These are phyloP conservation scores for Xylaria sp. DNA, from an alignment of 2,329 filamentous ascomycete species.

Conservation along the genomic window DNA sequence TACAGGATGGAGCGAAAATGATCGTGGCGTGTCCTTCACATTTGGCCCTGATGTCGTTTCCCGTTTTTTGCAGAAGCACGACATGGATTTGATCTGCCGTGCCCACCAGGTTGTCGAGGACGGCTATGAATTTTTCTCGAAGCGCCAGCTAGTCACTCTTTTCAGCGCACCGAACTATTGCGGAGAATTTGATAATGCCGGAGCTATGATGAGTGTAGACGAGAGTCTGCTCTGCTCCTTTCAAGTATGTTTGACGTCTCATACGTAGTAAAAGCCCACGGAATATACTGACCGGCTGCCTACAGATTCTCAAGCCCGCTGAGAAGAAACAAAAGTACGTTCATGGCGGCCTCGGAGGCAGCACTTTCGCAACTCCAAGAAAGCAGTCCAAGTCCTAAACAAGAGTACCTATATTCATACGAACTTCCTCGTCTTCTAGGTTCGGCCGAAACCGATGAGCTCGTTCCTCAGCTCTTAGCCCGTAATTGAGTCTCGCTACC, in stretches of 20 bases:
- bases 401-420: slow-evolving; percentile 77
- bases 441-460: slow-evolving; percentile 89
- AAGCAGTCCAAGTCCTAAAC: slow-evolving; percentile 74
- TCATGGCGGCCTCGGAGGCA: slow-evolving; percentile 76
- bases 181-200: slow-evolving; percentile 98
- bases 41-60: slow-evolving; percentile 98
- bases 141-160: slow-evolving; percentile 94
- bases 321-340: slow-evolving; percentile 99
- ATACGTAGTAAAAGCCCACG: too few species aligned
- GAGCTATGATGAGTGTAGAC: slow-evolving; percentile 99
- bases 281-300: slow-evolving; percentile 39
- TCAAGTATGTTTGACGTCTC: slow-evolving; percentile 70
- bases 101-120: slow-evolving; percentile 99
- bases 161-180: slow-evolving; percentile 99
- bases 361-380: slow-evolving; percentile 76
- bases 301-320: slow-evolving; percentile 95
- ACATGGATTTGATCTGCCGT: slow-evolving; percentile 99
- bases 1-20: slow-evolving; percentile 98
- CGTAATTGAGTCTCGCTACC: slow-evolving; percentile 41
- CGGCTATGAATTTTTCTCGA: slow-evolving; percentile 99
- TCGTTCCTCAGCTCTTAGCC: slow-evolving; percentile 44
- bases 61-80: slow-evolving; percentile 97
- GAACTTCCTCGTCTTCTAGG: slow-evolving; percentile 83
- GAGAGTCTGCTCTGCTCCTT: slow-evolving; percentile 98
- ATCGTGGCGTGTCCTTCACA: slow-evolving; percentile 97